Percentiles rank a stretch among this genome's conserved stretches.
Evolutionary conservation across 2,329 filamentous ascomycete genomes (phyloP).

Genomic region (Colletotrichum somersetense): DNA sequence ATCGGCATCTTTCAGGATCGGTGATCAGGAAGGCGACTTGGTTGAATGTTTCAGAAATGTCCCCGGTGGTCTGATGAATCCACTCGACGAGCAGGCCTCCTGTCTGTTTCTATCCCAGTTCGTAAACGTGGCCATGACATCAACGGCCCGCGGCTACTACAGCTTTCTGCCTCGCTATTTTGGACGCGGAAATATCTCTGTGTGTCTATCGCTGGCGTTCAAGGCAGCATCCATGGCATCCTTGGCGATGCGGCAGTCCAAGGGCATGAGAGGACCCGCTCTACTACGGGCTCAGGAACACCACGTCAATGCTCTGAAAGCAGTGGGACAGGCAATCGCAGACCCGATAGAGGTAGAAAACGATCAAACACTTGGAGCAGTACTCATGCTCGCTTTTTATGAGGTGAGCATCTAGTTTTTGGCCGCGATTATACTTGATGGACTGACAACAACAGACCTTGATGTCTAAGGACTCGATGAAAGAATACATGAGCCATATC

Average conservation of each 20-base stretch:
- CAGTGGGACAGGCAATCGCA: slow-evolving; percentile 34
- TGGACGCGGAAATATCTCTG: slow-evolving; percentile 26
- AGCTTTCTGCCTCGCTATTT: slow-evolving; percentile 38
- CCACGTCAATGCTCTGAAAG: slow-evolving; percentile 37
- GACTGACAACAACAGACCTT: slow-evolving; percentile 20
- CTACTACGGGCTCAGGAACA: slow-evolving; percentile 38
- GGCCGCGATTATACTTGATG: rapidly evolving
- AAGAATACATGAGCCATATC: slow-evolving; percentile 44
- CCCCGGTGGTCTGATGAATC: slow-evolving; percentile 24
- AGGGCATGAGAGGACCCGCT: slow-evolving; percentile 11
- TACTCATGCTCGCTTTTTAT: slow-evolving; percentile 42
- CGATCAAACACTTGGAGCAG: slow-evolving; percentile 40
- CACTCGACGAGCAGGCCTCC: slow-evolving; percentile 39
- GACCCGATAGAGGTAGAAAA: slow-evolving; percentile 35
- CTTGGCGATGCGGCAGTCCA: slow-evolving; percentile 36
- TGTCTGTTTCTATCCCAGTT: slow-evolving; percentile 41
- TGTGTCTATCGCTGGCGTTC: slow-evolving; percentile 36
- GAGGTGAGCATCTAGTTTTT: slow-evolving; percentile 12
- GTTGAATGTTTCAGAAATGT: slow-evolving; percentile 29
- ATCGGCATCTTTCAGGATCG: slow-evolving; percentile 23
- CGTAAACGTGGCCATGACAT: slow-evolving; percentile 36
- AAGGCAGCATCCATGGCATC: slow-evolving; percentile 42
- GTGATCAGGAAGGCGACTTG: slow-evolving; percentile 26
- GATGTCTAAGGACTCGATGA: slow-evolving; percentile 42
- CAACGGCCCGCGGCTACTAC: slow-evolving; percentile 34